Base-by-base conservation (phyloP, 140 eudicot genomes). In the Cichorium intybus region DNA sequence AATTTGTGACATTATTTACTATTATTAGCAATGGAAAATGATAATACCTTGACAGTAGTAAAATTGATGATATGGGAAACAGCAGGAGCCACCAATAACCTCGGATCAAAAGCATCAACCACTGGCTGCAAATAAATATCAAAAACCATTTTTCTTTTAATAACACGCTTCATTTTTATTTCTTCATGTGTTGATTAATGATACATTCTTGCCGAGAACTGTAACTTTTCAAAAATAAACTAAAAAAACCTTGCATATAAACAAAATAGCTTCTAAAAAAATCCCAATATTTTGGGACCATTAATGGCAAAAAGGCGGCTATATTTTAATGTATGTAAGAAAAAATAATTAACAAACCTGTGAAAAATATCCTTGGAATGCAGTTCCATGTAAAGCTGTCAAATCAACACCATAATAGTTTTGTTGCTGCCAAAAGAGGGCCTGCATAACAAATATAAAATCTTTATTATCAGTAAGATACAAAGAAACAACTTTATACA, bases 51-150 rank as follows among this genome's bases (percentile, higher is more conserved):
- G 45, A 90, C 68, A 10, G 95, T 76, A 24, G 82, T 79, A 79
- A 92, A 92, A 74, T 92, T 82, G 71, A 92, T 73, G 70, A 92
- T 81, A 68, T 88, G 98, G n/a, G 90, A 80, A 52, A 81, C 67
- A 43, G 98, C 92, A 52, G 98, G 96, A 52, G 95, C 95, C 73
- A 85, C 96, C 85, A 92, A 77, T 60, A 92, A 58, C 80, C 98
- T 85, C 43, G 96, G 98, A 80, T 92, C 96, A 77, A 92, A 92
- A 65, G 98, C 98, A 85, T 92, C 98, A 72, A 92, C 98, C 48
- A 92, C 96, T 6, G 96, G 98, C 98, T 92, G 91, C 39, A 77
- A 58, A 49, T 10, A 45, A 11, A 24, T 7, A 69, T 27, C 31
- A 62, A 59, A 27, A 29, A 47, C 43, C 50, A 27, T 33, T 37